These are phyloP conservation scores for Trichoderma erinaceum DNA, from an alignment of 495 filamentous ascomycete species.

Conservation along the genomic window DNA sequence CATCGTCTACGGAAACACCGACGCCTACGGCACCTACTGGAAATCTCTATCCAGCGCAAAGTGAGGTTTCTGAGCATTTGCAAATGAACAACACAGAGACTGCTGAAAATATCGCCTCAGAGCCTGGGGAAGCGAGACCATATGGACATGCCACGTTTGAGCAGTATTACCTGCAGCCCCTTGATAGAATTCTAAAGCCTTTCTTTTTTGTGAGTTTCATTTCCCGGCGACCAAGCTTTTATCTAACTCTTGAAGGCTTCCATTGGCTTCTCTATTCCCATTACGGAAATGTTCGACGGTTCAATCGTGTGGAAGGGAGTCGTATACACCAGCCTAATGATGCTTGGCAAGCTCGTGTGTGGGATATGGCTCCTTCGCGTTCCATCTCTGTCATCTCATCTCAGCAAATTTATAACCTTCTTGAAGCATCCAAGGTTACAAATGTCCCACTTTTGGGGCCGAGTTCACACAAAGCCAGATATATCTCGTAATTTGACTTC, in stretches of 20 bases:
- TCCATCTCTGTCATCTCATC: conserved; percentile 17
- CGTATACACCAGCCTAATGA: conserved; percentile 66
- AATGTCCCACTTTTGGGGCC: conserved; percentile 10
- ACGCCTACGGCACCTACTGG: neutral
- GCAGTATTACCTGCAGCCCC: conserved; percentile 47
- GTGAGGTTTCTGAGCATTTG: neutral
- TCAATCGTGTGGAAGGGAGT: conserved; percentile 64
- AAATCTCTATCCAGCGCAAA: neutral
- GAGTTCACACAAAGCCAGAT: neutral
- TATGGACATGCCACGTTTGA: conserved; percentile 21
- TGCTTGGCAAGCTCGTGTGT: conserved; percentile 53
- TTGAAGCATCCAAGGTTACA: neutral
- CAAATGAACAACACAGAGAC: neutral
- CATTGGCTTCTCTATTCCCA: conserved; percentile 74
- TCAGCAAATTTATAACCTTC: neutral
- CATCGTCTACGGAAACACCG: neutral
- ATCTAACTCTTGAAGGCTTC: conserved; percentile 44
- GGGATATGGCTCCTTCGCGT: conserved; percentile 59
- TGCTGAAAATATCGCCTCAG: neutral
- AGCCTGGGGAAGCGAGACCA: neutral
- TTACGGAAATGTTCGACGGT: conserved; percentile 60
- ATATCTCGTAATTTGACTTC: neutral
- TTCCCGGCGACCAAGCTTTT: neutral
- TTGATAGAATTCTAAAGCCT: conserved; percentile 55
- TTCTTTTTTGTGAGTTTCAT: conserved; percentile 63